phyloP scores from a whole-genome alignment of 2,329 filamentous ascomycete species.

The Beauveria rudraprayagi region DNA sequence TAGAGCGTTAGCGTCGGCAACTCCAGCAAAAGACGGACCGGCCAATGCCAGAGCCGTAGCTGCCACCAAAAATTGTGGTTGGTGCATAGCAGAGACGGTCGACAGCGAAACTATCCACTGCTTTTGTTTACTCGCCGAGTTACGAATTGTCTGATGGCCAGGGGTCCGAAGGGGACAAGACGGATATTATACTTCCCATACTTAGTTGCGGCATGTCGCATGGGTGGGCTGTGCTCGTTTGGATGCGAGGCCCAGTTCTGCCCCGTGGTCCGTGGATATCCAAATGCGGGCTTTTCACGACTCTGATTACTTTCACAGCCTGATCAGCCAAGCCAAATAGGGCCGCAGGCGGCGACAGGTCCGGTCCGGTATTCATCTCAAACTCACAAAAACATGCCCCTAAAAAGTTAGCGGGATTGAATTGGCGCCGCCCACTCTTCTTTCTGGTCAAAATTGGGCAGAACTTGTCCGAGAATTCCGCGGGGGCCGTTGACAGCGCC shows the following conservation, averaged over 20 bases:
- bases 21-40: neutral
- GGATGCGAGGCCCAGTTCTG: neutral
- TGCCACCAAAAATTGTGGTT: constrained; percentile 4
- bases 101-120: neutral
- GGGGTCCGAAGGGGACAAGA: neutral
- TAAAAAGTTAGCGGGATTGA: neutral
- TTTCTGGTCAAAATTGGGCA: neutral
- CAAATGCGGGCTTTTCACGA: constrained; percentile 4
- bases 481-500: neutral
- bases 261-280: neutral
- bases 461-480: neutral
- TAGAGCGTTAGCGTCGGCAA: neutral
- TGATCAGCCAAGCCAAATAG: neutral
- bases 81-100: constrained; percentile 1
- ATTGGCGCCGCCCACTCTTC: neutral
- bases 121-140: neutral
- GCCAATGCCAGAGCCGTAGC: neutral
- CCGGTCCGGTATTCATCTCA: neutral
- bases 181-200: constrained; percentile 1
- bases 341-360: neutral
- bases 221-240: constrained; percentile 6
- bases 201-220: neutral
- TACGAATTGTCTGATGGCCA: neutral
- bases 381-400: neutral
- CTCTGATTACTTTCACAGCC: constrained; percentile 1